Percentiles rank a stretch among this genome's conserved stretches.
Conservation (phyloP, 768 basidiomycete genomes). For the Termitomyces sp. region DNA sequence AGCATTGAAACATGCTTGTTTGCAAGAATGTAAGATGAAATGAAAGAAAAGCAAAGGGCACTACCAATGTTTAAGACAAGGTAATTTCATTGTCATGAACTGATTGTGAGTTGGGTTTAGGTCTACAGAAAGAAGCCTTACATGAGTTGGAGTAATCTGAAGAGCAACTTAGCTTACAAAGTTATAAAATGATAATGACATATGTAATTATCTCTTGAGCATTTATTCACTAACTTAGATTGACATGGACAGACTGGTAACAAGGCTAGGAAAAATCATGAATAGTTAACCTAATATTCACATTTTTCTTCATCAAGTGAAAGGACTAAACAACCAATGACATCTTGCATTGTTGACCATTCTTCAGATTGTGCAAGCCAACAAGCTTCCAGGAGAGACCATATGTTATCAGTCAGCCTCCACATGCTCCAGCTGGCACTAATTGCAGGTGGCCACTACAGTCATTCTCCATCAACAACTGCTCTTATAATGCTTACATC, state of each 20-base stretch:
- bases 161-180: slow-evolving; percentile 26
- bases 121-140: slow-evolving; percentile 8
- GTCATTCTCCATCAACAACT: not conserved
- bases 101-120: slow-evolving; percentile 12
- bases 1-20: slow-evolving; percentile 57
- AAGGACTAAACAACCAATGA: not conserved
- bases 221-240: too few species aligned
- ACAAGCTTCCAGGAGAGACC: not conserved
- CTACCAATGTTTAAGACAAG: slow-evolving; percentile 69
- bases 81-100: slow-evolving; percentile 33
- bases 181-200: too few species aligned
- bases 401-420: not conserved
- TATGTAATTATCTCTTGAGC: too few species aligned
- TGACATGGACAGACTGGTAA: too few species aligned
- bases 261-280: too few species aligned
- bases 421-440: not conserved
- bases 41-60: slow-evolving; percentile 76
- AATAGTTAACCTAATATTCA: not conserved
- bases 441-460: not conserved
- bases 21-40: slow-evolving; percentile 72
- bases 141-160: not conserved
- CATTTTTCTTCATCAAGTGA: too few species aligned
- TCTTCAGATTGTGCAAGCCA: not conserved
- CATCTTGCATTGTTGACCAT: not conserved
- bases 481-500: not conserved